A percentile compares a stretch with the other conserved stretches of the same genome.
phyloP scores from a whole-genome alignment of 1,284 basidiomycete species.

The Moesziomyces globuligerus region DNA sequence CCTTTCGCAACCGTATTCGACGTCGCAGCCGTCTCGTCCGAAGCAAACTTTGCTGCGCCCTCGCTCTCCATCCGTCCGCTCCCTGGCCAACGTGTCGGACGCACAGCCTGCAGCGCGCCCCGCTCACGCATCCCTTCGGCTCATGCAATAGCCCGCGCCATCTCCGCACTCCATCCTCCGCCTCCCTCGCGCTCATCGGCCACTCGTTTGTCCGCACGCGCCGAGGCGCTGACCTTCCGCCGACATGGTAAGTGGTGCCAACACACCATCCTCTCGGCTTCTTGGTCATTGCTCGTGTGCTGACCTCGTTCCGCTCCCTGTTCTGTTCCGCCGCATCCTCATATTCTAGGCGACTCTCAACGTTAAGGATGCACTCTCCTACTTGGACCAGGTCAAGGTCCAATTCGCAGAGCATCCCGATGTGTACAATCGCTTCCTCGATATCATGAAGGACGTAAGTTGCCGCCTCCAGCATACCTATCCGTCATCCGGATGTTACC shows the following conservation, averaged over 20 bases:
- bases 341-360: constrained; percentile 64
- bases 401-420: constrained; percentile 90
- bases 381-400: constrained; percentile 92
- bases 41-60: neutral
- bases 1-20: neutral
- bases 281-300: neutral
- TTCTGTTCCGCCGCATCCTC: neutral
- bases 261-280: neutral
- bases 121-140: neutral
- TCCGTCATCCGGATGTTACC: neutral
- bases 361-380: constrained; percentile 89
- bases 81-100: no score
- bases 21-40: neutral
- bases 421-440: constrained; percentile 95
- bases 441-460: constrained; percentile 92
- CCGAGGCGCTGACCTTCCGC: neutral
- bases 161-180: neutral
- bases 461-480: neutral
- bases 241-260: neutral
- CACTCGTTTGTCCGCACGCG: neutral
- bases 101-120: no score
- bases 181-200: neutral
- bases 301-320: constrained; percentile 1
- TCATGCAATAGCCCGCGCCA: neutral
- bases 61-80: neutral